Evolutionary conservation across 805 yeast genomes (phyloP).

Genomic region (Yamadazyma takamatsuzukensis): DNA sequence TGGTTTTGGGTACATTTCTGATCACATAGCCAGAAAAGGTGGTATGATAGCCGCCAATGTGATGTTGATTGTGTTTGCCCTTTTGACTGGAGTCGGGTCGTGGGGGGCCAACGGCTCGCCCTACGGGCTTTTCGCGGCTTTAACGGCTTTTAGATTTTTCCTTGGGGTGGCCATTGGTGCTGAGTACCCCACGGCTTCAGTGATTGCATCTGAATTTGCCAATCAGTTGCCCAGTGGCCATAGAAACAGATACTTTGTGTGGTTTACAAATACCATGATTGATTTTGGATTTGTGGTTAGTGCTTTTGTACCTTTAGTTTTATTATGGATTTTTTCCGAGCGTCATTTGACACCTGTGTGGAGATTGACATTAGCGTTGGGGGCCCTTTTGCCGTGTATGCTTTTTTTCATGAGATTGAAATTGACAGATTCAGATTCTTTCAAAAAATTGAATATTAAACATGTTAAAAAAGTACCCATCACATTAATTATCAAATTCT

Average conservation of each 20-base stretch:
- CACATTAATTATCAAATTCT: slow-evolving; percentile 65
- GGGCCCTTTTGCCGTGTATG: slow-evolving; percentile 82
- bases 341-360: slow-evolving; percentile 77
- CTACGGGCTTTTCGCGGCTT: slow-evolving; percentile 75
- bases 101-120: slow-evolving; percentile 78
- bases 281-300: slow-evolving; percentile 82
- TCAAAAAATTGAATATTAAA: slow-evolving; percentile 67
- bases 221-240: slow-evolving; percentile 72
- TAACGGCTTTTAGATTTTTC: slow-evolving; percentile 82
- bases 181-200: slow-evolving; percentile 91
- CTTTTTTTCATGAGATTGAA: slow-evolving; percentile 74
- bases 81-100: slow-evolving; percentile 70
- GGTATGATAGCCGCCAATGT: slow-evolving; percentile 81
- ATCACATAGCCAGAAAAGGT: slow-evolving; percentile 71
- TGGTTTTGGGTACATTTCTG: slow-evolving; percentile 75
- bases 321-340: slow-evolving; percentile 75
- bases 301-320: slow-evolving; percentile 81
- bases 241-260: slow-evolving; percentile 83
- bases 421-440: slow-evolving; percentile 71
- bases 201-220: slow-evolving; percentile 90
- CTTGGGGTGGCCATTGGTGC: slow-evolving; percentile 92
- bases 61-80: slow-evolving; percentile 72
- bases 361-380: slow-evolving; percentile 88
- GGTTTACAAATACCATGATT: slow-evolving; percentile 88
- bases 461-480: slow-evolving; percentile 58